Base-by-base conservation (phyloP, 345 rosid species). In the Salix suchowensis region DNA sequence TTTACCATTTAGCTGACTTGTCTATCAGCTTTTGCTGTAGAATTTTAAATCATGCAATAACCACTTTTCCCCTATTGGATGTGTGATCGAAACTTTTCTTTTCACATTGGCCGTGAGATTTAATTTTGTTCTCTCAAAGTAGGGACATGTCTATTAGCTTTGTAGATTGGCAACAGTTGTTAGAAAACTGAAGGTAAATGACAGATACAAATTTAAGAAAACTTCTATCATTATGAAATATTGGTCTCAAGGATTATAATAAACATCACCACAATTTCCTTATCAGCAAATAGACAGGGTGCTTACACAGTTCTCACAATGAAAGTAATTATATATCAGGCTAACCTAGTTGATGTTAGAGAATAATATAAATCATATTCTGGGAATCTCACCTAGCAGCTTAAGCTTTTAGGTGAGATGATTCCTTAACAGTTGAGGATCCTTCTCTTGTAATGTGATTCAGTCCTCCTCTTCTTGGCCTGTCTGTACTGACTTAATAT, bases 1-100 rank as follows among this genome's bases (percentile, higher is more conserved):
- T 68, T 77, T 74, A 68, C 69, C 46, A 7, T 71, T 44, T 15
- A 48, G 21, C 40, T 67, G 19, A 61, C 50, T 75, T 37, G 58
- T 26, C 36, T 55, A 36, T 70, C 48, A 60, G 34, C 52, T 21
- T 72, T 34, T 55, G 44, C 44, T 40, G 13, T 40, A 2, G 30
- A 15, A 12, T 23, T 65, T 16, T 5, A 65, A 30, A 65, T 65
- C 37, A 65, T 26, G 30, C 14, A 65, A 14, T 30, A 13, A 13
- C 34, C 40, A 19, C 30, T 11, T 30, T 3, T 28, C 18, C 34
- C 28, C 6, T 12, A 32, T 24, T 62, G 15, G 26, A 13, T 11
- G 11, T 62, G 6, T 62, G 44, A 40, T 62, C 30, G 12, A 10
- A 9, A 24, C 11, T 26, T 61, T 61, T 61, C 28, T 61, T 61